A percentile compares a stretch with the other conserved stretches of the same genome.
Conservation (phyloP, 164 flowering plant species). For the Saururus chinensis region DNA sequence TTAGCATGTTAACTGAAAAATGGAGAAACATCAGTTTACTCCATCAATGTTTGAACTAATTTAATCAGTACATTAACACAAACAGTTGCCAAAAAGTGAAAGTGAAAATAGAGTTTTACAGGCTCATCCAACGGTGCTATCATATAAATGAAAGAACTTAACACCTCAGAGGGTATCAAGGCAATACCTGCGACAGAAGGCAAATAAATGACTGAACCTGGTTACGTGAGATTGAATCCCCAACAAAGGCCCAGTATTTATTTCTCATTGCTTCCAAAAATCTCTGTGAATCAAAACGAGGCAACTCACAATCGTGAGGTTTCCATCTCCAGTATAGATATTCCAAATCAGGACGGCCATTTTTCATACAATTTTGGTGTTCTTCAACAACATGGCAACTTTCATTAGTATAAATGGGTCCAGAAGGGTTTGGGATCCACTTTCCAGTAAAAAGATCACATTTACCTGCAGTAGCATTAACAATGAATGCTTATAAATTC, state of each 20-base stretch:
- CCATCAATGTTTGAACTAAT: no score
- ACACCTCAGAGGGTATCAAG: background rate
- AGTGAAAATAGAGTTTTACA: no score
- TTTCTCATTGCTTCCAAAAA: constrained; percentile 77
- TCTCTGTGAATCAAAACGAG: constrained; percentile 40
- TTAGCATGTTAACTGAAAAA: no score
- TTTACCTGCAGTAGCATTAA: constrained; percentile 24
- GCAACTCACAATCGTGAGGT: constrained; percentile 60
- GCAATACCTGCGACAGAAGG: constrained; percentile 61
- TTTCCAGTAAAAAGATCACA: constrained; percentile 75
- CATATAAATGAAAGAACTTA: no score
- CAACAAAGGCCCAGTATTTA: constrained; percentile 71
- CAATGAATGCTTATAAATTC: no score
- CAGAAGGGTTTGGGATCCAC: constrained; percentile 65
- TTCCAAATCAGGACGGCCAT: constrained; percentile 80
- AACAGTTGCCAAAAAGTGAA: no score
- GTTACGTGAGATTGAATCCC: constrained; percentile 90
- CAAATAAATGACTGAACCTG: constrained; percentile 90
- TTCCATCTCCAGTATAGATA: constrained; percentile 91
- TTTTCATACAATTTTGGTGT: constrained; percentile 90
- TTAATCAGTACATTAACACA: no score
- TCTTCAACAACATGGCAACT: constrained; percentile 55
- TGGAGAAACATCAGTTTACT: no score
- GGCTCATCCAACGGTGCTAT: no score
- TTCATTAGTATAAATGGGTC: constrained; percentile 68